Evolutionary conservation across 106 monocot genomes (phyloP).

Genomic region (Allium cepa): DNA sequence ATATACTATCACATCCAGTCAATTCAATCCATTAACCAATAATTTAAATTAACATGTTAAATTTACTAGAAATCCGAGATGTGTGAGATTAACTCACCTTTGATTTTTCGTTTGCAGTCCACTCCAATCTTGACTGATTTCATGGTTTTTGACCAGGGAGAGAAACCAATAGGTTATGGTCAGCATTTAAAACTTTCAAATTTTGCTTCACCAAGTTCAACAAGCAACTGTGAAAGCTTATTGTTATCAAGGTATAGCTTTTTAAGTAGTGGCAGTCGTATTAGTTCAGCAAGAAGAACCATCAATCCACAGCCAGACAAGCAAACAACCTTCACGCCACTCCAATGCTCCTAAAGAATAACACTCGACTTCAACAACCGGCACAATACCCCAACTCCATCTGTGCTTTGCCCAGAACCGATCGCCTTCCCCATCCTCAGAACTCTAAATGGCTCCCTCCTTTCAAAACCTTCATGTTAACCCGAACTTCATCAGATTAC

Average conservation of each 20-base stretch:
- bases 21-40: too few relatives aligned
- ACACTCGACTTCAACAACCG: conserved; percentile 49
- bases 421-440: conserved; percentile 44
- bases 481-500: conserved; percentile 22
- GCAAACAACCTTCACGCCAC: conserved; percentile 34
- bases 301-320: conserved; percentile 67
- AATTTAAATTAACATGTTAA: too few relatives aligned
- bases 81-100: too few relatives aligned
- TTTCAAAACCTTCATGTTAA: conserved; percentile 68
- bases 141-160: too few relatives aligned
- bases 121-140: too few relatives aligned
- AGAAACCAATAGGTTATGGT: conserved; percentile 78
- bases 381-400: conserved; percentile 73
- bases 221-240: conserved; percentile 63
- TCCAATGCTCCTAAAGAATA: conserved; percentile 64
- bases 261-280: conserved; percentile 57
- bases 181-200: conserved; percentile 81
- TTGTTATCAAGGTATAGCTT: conserved; percentile 90
- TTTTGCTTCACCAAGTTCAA: conserved; percentile 84
- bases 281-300: conserved; percentile 79
- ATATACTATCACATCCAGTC: too few relatives aligned
- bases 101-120: too few relatives aligned
- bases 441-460: conserved; percentile 59
- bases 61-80: too few relatives aligned
- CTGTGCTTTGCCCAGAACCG: conserved; percentile 72